A percentile compares a stretch with the other conserved stretches of the same genome.
Evolutionary conservation across 495 filamentous ascomycete species (phyloP).

Genomic region (Xeromyces bisporus): DNA sequence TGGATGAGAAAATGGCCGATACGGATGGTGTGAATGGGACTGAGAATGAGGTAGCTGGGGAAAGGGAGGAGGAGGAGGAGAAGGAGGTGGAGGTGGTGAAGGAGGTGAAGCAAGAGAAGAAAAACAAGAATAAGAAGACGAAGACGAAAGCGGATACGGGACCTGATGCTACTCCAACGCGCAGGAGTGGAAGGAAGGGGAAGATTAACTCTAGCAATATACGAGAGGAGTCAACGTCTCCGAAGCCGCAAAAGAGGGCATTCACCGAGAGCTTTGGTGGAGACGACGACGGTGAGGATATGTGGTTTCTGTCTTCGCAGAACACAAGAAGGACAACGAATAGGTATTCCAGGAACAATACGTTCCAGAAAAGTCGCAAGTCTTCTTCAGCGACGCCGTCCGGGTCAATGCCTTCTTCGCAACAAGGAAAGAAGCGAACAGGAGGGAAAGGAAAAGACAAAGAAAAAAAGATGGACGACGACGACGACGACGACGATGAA

Average conservation of each 20-base stretch:
- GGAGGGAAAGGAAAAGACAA: slow-evolving; percentile 1
- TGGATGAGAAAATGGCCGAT: slow-evolving; percentile 11
- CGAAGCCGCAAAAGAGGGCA: background rate
- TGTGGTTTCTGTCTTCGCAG: background rate
- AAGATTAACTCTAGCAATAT: background rate
- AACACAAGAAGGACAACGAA: background rate
- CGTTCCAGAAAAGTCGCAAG: slow-evolving; percentile 11
- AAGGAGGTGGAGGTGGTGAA: slow-evolving; percentile 5
- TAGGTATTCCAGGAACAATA: slow-evolving; percentile 8
- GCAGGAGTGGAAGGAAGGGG: background rate
- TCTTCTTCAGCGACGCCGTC: slow-evolving; percentile 1
- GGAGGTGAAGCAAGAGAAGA: background rate
- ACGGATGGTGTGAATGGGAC: background rate
- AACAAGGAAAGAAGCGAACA: background rate
- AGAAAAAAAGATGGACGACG: no score
- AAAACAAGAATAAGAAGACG: no score
- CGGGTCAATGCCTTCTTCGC: slow-evolving; percentile 7
- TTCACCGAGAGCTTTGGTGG: background rate
- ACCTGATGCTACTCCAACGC: no score
- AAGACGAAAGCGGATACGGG: no score
- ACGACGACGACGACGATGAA: slow-evolving; percentile 4
- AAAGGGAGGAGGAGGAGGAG: background rate
- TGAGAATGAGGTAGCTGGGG: background rate
- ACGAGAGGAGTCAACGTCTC: background rate
- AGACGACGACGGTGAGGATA: background rate